Evolutionary conservation across 2,329 filamentous ascomycete species (phyloP).

Genomic region (Coleophoma eucalyptorum): DNA sequence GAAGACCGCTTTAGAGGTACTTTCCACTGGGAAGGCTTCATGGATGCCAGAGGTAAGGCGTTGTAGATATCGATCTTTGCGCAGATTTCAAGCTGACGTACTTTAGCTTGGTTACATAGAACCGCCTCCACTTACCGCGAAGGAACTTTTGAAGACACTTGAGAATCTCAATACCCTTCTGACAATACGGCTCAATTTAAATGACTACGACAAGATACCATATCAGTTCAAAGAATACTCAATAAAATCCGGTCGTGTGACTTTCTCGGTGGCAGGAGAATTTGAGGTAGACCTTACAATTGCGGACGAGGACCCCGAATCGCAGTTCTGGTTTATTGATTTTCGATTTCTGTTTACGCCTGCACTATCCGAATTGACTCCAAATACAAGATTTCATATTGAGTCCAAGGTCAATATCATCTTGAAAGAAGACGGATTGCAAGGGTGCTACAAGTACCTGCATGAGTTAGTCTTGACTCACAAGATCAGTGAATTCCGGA

Average conservation of each 20-base stretch:
- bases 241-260: constrained; percentile 83
- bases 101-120: constrained; percentile 71
- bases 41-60: constrained; percentile 73
- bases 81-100: constrained; percentile 11
- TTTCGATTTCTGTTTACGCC: constrained; percentile 81
- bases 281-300: constrained; percentile 94
- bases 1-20: constrained; percentile 79
- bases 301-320: constrained; percentile 75
- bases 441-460: constrained; percentile 79
- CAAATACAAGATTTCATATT: constrained; percentile 60
- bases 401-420: constrained; percentile 70
- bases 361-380: constrained; percentile 55
- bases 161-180: constrained; percentile 81
- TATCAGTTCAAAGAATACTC: constrained; percentile 72
- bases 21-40: constrained; percentile 72
- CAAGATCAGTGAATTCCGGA: constrained; percentile 79
- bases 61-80: background rate
- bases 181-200: constrained; percentile 76
- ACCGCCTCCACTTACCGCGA: constrained; percentile 64
- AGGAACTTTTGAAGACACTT: constrained; percentile 70
- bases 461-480: constrained; percentile 87
- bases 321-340: constrained; percentile 93
- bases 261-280: constrained; percentile 77
- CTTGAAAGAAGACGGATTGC: constrained; percentile 66
- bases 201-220: constrained; percentile 76